Evolutionary conservation across 2,329 filamentous ascomycete genomes (phyloP).

Genomic region (Colletotrichum lini): DNA sequence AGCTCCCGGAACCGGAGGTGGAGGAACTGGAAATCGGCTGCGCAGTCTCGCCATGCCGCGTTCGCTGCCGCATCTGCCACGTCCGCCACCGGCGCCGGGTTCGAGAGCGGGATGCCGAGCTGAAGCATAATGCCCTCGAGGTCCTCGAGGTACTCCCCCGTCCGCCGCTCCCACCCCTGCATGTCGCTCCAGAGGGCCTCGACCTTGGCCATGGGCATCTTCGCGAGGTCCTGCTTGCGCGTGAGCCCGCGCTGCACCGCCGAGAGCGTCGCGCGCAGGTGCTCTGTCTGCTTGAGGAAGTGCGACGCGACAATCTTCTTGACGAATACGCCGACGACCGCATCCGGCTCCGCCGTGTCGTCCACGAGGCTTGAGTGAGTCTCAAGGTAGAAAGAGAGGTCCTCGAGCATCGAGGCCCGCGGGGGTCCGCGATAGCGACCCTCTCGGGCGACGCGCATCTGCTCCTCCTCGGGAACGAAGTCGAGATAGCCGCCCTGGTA

Average conservation of each 20-base stretch:
- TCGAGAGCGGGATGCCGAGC: constrained; percentile 45
- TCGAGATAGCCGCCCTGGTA: constrained; percentile 48
- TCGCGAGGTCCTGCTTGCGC: constrained; percentile 46
- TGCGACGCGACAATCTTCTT: constrained; percentile 47
- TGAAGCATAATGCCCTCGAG: constrained; percentile 47
- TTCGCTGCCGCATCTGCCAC: not conserved
- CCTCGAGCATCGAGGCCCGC: constrained; percentile 44
- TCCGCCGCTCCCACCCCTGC: constrained; percentile 47
- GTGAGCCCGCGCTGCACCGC: constrained; percentile 45
- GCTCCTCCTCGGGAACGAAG: constrained; percentile 45
- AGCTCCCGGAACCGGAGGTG: constrained; percentile 45
- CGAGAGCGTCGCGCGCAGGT: constrained; percentile 44
- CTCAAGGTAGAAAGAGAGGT: constrained; percentile 46
- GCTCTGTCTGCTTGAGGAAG: constrained; percentile 45
- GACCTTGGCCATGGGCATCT: constrained; percentile 43
- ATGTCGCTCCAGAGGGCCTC: constrained; percentile 48
- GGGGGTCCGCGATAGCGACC: constrained; percentile 41
- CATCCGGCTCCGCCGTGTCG: constrained; percentile 29
- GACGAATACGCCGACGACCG: constrained; percentile 43
- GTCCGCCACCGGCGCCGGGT: not conserved
- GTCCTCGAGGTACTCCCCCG: constrained; percentile 47
- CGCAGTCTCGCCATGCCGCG: constrained; percentile 41
- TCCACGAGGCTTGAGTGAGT: constrained; percentile 40
- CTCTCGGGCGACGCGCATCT: constrained; percentile 31
- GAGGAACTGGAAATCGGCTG: constrained; percentile 46